Conservation (phyloP, 768 basidiomycete genomes). For the Rhizopogon rudus region DNA sequence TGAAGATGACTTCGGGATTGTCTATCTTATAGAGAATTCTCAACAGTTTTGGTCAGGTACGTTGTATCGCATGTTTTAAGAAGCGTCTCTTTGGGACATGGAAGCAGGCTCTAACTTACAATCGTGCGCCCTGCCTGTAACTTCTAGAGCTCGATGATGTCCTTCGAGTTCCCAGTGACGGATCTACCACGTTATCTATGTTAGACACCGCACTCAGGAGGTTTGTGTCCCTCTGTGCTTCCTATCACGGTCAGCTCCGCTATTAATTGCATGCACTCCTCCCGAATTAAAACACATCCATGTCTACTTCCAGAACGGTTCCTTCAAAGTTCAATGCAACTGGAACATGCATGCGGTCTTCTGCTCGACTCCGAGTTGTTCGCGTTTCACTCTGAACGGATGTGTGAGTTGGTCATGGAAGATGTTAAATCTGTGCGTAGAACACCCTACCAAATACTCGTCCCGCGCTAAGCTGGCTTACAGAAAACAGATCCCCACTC, state of each 20-base stretch:
- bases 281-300: background rate
- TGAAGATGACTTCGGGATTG: conserved; percentile 72
- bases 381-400: conserved; percentile 85
- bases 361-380: conserved; percentile 86
- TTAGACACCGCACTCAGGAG: conserved; percentile 77
- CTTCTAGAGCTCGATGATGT: conserved; percentile 82
- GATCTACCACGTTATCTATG: conserved; percentile 56
- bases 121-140: background rate
- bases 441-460: background rate
- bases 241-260: conserved; percentile 72
- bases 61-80: conserved; percentile 21
- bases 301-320: conserved; percentile 60
- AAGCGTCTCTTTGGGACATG: conserved; percentile 5
- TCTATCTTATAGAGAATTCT: conserved; percentile 76
- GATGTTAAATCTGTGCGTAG: conserved; percentile 60
- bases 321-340: conserved; percentile 75
- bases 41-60: conserved; percentile 90
- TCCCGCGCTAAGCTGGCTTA: conserved; percentile 4
- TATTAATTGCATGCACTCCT: conserved; percentile 1
- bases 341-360: conserved; percentile 76
- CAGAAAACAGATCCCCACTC: conserved; percentile 85
- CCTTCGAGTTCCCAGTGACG: conserved; percentile 56
- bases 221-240: conserved; percentile 73
- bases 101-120: conserved; percentile 3
- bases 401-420: conserved; percentile 74